These are phyloP conservation scores for Ophiocytium majus DNA, from an alignment of 352 stramenopile genomes.

Conservation along the genomic window DNA sequence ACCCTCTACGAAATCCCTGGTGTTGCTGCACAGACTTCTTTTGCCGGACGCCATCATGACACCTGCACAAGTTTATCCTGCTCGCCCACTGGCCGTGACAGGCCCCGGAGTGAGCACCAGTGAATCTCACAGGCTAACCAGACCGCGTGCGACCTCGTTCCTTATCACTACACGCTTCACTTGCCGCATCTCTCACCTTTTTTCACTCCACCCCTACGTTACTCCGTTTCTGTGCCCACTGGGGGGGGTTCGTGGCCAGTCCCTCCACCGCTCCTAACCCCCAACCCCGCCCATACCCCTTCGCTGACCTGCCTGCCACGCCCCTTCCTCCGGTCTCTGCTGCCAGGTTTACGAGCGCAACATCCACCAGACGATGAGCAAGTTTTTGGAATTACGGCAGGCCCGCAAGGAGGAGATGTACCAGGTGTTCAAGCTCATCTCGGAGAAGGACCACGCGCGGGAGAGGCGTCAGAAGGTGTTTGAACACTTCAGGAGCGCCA, in stretches of 20 bases:
- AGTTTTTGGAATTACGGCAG: conserved; percentile 48
- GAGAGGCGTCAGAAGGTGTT: conserved; percentile 48
- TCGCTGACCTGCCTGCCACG: not conserved
- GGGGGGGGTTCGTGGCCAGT: too few relatives aligned
- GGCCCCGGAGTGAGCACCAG: not conserved
- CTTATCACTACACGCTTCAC: not conserved
- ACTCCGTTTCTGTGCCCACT: too few relatives aligned
- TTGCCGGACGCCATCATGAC: not conserved
- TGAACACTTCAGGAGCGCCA: conserved; percentile 41
- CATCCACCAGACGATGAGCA: conserved; percentile 46
- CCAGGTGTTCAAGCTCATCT: conserved; percentile 49
- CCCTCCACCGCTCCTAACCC: too few relatives aligned
- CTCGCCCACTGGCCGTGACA: not conserved
- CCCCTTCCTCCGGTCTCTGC: not conserved
- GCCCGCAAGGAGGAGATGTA: conserved; percentile 40
- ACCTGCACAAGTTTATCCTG: not conserved
- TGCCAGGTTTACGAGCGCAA: conserved; percentile 49
- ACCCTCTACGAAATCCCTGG: not conserved
- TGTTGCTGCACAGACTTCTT: not conserved
- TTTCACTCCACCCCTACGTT: too few relatives aligned
- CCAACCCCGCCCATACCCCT: too few relatives aligned
- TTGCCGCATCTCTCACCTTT: too few relatives aligned
- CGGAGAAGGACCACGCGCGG: conserved; percentile 43
- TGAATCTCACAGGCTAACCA: not conserved
- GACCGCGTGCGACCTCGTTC: not conserved